These are phyloP conservation scores for Aspergillus fructus DNA, from an alignment of 2,329 filamentous ascomycete genomes.

Conservation along the genomic window DNA sequence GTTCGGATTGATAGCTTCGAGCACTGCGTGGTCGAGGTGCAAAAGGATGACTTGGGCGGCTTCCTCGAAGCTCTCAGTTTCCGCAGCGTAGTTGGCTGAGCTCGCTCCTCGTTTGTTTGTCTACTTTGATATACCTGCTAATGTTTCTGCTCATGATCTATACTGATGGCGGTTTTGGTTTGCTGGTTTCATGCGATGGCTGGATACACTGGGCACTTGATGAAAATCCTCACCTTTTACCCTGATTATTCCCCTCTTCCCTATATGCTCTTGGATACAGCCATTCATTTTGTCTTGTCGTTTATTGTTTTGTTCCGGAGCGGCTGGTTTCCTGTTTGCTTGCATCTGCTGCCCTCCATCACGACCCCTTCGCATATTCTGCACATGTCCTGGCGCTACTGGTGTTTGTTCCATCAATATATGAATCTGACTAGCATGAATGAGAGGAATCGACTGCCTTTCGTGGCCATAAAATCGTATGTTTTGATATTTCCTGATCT, in stretches of 20 bases:
- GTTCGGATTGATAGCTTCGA: conserved; percentile 96
- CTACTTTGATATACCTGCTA: conserved; percentile 5
- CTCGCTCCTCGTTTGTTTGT: not conserved
- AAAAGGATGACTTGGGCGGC: conserved; percentile 85
- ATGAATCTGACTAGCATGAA: conserved; percentile 7
- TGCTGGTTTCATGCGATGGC: conserved; percentile 11
- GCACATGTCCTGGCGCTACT: conserved; percentile 26
- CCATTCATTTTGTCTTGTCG: conserved; percentile 13
- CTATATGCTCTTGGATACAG: conserved; percentile 21
- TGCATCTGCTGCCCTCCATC: conserved; percentile 11
- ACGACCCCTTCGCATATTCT: conserved; percentile 24
- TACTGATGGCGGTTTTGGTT: conserved; percentile 15
- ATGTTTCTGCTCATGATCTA: conserved; percentile 12
- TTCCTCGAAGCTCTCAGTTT: conserved; percentile 91
- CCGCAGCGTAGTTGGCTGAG: conserved; percentile 72
- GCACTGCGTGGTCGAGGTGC: conserved; percentile 95
- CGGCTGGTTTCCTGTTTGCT: conserved; percentile 9
- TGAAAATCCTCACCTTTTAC: not conserved
- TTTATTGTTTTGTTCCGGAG: conserved; percentile 15
- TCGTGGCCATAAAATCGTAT: not conserved
- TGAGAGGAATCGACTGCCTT: conserved; percentile 9
- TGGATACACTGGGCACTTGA: not conserved
- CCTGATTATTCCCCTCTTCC: not conserved
- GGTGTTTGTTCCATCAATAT: conserved; percentile 17
- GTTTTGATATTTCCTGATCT: not conserved